These are phyloP conservation scores for Podochytrium sp. DNA, from an alignment of 192 early-diverging fungal genomes.

Conservation along the genomic window DNA sequence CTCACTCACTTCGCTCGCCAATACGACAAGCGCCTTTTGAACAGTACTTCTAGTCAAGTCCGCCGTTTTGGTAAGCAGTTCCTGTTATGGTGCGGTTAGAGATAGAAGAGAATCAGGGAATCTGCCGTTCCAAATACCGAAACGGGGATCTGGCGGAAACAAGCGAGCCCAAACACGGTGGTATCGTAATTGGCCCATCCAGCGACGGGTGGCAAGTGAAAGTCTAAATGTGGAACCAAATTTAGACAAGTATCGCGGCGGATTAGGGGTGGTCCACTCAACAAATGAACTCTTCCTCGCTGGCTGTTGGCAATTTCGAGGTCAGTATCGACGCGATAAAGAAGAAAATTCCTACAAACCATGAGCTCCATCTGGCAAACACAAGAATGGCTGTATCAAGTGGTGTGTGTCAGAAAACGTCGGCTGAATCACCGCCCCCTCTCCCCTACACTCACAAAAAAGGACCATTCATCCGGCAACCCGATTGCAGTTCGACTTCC, in stretches of 20 bases:
- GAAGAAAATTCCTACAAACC: conserved; percentile 43
- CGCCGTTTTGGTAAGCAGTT: conserved; percentile 68
- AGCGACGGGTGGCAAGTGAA: conserved; percentile 77
- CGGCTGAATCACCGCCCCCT: background rate
- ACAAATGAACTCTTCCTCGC: conserved; percentile 79
- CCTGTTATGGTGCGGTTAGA: conserved; percentile 41
- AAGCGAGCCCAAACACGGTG: conserved; percentile 82
- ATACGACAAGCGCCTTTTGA: conserved; percentile 80
- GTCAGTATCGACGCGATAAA: no score
- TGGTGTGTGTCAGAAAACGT: background rate
- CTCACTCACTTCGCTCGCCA: conserved; percentile 59
- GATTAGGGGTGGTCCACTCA: background rate
- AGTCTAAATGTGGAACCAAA: conserved; percentile 45
- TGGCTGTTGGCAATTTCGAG: no score
- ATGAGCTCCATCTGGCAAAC: conserved; percentile 81
- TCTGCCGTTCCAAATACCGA: conserved; percentile 45
- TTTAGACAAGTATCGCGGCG: no score
- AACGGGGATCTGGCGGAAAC: conserved; percentile 77
- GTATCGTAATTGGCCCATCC: conserved; percentile 60
- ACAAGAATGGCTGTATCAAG: conserved; percentile 79
- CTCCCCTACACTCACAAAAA: conserved; percentile 47
- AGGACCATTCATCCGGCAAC: conserved; percentile 81
- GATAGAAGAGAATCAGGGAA: conserved; percentile 12
- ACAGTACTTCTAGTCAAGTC: conserved; percentile 81
- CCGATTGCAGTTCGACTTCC: conserved; percentile 44